phyloP scores from a whole-genome alignment of 805 yeast genomes.

The Starmerella floricola region DNA sequence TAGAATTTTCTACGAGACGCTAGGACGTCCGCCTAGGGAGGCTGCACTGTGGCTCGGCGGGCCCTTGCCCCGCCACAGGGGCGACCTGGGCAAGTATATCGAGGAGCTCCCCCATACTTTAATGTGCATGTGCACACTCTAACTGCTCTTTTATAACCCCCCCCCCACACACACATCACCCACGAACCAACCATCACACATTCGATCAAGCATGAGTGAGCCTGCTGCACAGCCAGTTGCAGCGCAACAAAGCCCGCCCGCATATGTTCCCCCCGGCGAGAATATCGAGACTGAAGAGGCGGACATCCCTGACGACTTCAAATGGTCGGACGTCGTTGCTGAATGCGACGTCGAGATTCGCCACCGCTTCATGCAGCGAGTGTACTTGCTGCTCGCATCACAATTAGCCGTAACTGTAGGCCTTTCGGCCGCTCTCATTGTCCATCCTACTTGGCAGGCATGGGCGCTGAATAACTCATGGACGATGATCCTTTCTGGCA shows the following conservation, averaged over 20 bases:
- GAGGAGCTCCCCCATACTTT: too few species aligned
- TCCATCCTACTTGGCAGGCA: constrained; percentile 34
- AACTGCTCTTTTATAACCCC: too few species aligned
- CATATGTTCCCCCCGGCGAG: constrained; percentile 17
- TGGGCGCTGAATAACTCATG: constrained; percentile 52
- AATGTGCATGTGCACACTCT: too few species aligned
- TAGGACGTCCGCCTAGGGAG: too few species aligned
- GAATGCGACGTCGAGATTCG: constrained; percentile 67
- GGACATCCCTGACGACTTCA: constrained; percentile 51
- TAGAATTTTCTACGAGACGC: too few species aligned
- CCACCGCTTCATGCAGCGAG: constrained; percentile 65
- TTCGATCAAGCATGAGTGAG: too few species aligned
- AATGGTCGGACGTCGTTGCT: constrained; percentile 63
- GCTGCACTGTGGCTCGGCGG: too few species aligned
- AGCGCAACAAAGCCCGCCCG: constrained; percentile 6
- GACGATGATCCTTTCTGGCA: constrained; percentile 43
- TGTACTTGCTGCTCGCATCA: constrained; percentile 53
- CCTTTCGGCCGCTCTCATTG: constrained; percentile 41
- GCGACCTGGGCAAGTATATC: too few species aligned
- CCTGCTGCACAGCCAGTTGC: too few species aligned
- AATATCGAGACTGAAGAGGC: constrained; percentile 9
- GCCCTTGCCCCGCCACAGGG: too few species aligned
- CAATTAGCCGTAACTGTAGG: constrained; percentile 55
- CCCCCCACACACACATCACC: too few species aligned
- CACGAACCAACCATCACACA: too few species aligned